Base-by-base conservation (phyloP, 306 rosid genomes). In the Quercus aquifolioides region DNA sequence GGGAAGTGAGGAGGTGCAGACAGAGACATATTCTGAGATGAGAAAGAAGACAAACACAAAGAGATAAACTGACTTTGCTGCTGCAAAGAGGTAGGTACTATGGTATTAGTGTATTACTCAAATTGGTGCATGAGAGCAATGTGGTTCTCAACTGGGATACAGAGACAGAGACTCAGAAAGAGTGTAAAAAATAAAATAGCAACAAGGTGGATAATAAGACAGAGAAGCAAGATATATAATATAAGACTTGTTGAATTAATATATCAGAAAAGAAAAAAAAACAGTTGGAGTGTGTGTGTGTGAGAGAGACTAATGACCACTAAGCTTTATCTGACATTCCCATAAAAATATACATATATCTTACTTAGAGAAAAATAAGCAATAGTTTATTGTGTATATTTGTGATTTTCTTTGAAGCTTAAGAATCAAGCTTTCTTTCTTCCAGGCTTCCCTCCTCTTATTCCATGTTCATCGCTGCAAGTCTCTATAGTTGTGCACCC, bases 31-130 rank as follows among this genome's bases (percentile, higher is more conserved):
- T 94, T 92, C 97, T 83, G 80, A 82, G 75, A 78, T 11, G 25
- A 56, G 83, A 30, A 86, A 91, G 81, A 90, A 74, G 96, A 91
- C 96, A 91, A 90, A 84, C 70, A 78, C 71, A 80, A 88, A 81
- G 38, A 78, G 81, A 78, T 82, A 67, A 5, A 80, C 4, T 74
- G 35, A 79, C 63, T 76, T 55, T 14, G 79, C 83, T 64, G 76
- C 54, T 74, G 79, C 58, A 76, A 87, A 79, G 76, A 75, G 85
- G 84, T 52, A 19, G 43, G 80, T 30, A 64, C 75, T 62, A 13
- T 49, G 54, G 54, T 49, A 49, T 49, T 49, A 13, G 54, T 87
- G 46, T 8, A 41, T 41, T 41, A 33, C 82, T 87, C 89, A 81
- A 67, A 84, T 75, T 87, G 88, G 84, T 64, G 79, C 77, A 64